Evolutionary conservation across 306 rosid species (phyloP).

Genomic region (Rosa multiflora): DNA sequence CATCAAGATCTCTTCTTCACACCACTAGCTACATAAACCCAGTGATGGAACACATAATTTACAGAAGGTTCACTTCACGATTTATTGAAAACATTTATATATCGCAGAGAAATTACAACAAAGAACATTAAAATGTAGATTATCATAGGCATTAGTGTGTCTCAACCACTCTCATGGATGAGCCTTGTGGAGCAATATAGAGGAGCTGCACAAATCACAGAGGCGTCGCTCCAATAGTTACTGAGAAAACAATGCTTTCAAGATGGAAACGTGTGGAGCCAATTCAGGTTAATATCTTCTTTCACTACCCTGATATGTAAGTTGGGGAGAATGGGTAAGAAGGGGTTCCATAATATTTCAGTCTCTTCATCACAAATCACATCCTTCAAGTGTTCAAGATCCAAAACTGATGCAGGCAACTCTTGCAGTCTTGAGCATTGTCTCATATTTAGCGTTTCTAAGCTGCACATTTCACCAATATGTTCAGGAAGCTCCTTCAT

Average conservation of each 20-base stretch:
- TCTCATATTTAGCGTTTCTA: conserved; percentile 37
- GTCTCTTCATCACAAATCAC: conserved; percentile 51
- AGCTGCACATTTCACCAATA: conserved; percentile 35
- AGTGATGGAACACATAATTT: too few species aligned
- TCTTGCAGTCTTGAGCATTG: conserved; percentile 41
- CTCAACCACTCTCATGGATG: not conserved
- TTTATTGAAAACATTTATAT: too few species aligned
- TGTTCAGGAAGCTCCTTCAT: conserved; percentile 42
- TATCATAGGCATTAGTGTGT: not conserved
- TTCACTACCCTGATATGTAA: not conserved
- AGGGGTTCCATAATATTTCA: not conserved
- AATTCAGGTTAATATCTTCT: conserved; percentile 17
- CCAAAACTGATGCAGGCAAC: conserved; percentile 42
- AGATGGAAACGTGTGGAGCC: conserved; percentile 9
- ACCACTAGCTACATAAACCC: too few species aligned
- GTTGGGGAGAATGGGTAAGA: not conserved
- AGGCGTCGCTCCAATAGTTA: not conserved
- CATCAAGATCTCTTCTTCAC: too few species aligned
- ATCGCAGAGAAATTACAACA: not conserved
- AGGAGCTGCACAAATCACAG: too few species aligned
- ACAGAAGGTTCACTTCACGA: too few species aligned
- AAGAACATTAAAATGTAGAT: not conserved
- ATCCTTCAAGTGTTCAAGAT: conserved; percentile 32
- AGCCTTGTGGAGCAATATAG: not conserved
- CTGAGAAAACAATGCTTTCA: not conserved